Percentiles rank a stretch among this genome's conserved stretches.
phyloP scores from a whole-genome alignment of 2,329 filamentous ascomycete species.

The Colletotrichum aenigma region DNA sequence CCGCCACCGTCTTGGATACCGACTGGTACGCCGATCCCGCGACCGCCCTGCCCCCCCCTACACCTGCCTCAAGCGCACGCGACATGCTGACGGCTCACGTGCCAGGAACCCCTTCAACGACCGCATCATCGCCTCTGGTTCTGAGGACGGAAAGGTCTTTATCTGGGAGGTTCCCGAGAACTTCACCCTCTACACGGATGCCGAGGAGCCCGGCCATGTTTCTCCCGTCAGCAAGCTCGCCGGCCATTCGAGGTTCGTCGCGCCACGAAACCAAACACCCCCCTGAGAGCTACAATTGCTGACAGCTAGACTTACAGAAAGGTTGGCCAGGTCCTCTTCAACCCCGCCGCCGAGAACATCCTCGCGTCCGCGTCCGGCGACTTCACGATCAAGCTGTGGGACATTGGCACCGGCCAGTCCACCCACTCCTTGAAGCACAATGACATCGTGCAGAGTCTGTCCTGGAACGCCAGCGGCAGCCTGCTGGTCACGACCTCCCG shows the following conservation, averaged over 20 bases:
- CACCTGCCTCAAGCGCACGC: neutral
- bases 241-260: constrained; percentile 79
- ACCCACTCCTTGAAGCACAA: constrained; percentile 81
- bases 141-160: constrained; percentile 96
- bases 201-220: constrained; percentile 83
- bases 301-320: constrained; percentile 63
- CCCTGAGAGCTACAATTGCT: neutral
- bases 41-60: constrained; percentile 16
- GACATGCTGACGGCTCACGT: constrained; percentile 28
- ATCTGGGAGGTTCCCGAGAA: constrained; percentile 92
- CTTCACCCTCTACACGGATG: constrained; percentile 85
- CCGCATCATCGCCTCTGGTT: constrained; percentile 87
- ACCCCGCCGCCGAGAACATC: constrained; percentile 93
- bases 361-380: constrained; percentile 95
- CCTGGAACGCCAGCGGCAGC: constrained; percentile 90
- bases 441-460: constrained; percentile 93
- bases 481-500: constrained; percentile 90
- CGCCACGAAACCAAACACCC: constrained; percentile 24
- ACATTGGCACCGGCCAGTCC: constrained; percentile 78
- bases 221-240: constrained; percentile 79
- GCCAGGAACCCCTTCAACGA: constrained; percentile 95
- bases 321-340: constrained; percentile 97
- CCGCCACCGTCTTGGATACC: constrained; percentile 92
- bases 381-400: constrained; percentile 95
- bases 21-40: constrained; percentile 74